These are phyloP conservation scores for Luzula sylvatica DNA, from an alignment of 176 grass and related monocot species.

Conservation along the genomic window DNA sequence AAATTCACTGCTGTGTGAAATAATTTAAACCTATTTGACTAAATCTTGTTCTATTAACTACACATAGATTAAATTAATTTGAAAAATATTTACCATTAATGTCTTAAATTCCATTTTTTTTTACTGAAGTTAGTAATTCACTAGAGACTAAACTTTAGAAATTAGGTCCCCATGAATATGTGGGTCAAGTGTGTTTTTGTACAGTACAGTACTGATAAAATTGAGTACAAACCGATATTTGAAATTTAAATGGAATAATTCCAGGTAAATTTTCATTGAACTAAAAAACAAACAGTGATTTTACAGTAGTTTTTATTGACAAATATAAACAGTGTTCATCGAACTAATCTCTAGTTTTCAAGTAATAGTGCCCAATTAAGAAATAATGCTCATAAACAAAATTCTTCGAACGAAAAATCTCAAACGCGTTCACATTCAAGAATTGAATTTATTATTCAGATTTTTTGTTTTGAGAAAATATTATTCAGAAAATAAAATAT, in stretches of 20 bases:
- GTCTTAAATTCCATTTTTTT: neutral
- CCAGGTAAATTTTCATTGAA: neutral
- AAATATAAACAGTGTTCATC: neutral
- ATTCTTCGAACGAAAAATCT: neutral
- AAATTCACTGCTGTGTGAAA: neutral
- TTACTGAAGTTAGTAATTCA: neutral
- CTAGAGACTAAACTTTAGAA: conserved; percentile 6
- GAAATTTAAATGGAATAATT: neutral
- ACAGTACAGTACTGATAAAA: neutral
- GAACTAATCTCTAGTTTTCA: neutral
- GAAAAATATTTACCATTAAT: neutral
- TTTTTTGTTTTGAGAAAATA: too few species aligned
- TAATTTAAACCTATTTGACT: neutral
- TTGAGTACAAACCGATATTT: neutral
- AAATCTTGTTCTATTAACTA: neutral
- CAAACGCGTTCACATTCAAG: too few species aligned
- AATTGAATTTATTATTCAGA: too few species aligned
- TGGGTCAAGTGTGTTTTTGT: neutral
- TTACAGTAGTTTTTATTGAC: neutral
- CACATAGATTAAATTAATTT: neutral
- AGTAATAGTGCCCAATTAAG: neutral
- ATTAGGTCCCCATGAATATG: neutral
- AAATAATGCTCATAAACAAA: neutral
- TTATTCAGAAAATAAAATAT: neutral
- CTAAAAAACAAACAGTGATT: neutral